Base-by-base conservation (phyloP, 495 filamentous ascomycete genomes). In the Penicillium dipodomyicola region DNA sequence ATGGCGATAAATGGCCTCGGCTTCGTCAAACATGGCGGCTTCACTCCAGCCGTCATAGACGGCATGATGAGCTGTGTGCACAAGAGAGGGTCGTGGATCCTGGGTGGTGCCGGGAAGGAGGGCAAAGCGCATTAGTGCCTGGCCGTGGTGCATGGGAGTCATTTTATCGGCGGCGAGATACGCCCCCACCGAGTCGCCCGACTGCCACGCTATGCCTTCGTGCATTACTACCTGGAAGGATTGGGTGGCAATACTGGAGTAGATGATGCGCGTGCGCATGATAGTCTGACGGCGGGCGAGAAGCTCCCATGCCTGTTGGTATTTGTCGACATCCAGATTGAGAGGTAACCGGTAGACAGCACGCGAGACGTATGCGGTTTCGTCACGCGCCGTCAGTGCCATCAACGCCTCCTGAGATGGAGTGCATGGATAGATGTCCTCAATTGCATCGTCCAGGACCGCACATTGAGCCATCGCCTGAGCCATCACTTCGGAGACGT, bases 361-460 rank as follows among this genome's bases (percentile, higher is more conserved):
- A 25, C 29, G 29, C 29, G 29, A 10, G 29, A 30, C 29, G 29
- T 30, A 30, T 30, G 46, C 32, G 17, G 29, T 17, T 17, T 40
- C 37, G 37, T 41, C 46, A 30, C 29, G 29, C 29, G 29, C 29
- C 29, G 29, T 30, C 10, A 30, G 7, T 45, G 40, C 39, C 2
- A 58, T 68, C 0, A 81, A 59, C 1, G 79, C 70, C 30, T 30
- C 29, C 29, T 30, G 29, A 30, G 29, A 81, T 65, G 79, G 68
- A 32, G 73, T 80, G 67, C 80, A 83, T 5, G 80, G 79, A 55
- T 80, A 83, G 14, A 80, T 61, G 51, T 86, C 80, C 48, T 74
- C 69, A 41, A 84, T 73, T 4, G 61, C 40, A 8, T 71, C 61
- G 17, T 11, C 23, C 12, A 15, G 9, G 7, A 54, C 52, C 14